Evolutionary conservation across 768 basidiomycete genomes (phyloP), one percentile per base, ranked within the genome.

Genomic region (Pulveroboletus sp.): DNA sequence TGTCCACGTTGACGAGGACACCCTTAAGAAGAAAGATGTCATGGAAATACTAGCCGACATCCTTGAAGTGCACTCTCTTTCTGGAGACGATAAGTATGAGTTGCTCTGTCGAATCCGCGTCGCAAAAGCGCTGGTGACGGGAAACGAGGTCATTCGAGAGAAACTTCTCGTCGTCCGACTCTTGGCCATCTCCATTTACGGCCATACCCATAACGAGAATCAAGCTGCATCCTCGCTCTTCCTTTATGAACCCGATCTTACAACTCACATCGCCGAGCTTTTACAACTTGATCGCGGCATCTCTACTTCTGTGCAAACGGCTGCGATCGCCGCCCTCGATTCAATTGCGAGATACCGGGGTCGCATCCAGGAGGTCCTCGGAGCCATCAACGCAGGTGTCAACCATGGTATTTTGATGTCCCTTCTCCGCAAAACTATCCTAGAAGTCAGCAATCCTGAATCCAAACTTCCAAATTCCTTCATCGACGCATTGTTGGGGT

Each of bases 321-420:
- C 89, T 2, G 89, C 93, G 14, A 78, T 98, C 48, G 80, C 86
- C 23, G 86, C 90, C n/a, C 76, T 98, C 50, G 96, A 99, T 65
- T 90, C 90, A 13, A 78, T 95, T 49, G 86, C 85, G 12, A 77
- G 92, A 53, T 94, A 95, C 65, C 81, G 91, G 52, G 76, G 73
- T 51, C 91, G 86, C 63, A 78, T 89, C 30, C 81, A 84, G 58
- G 96, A 98, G 63, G 91, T 95, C 32, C 69, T 96, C 39, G 85
- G 86, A 5, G 86, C 93, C 2, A 80, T 98, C 31, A 96, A 96
- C 64, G 94, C 92, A 22, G 92, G 92, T 37, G 92, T 97, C 47
- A 96, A 93, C 60, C 96, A 98, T 62, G 96, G 96, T 12, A 86
- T 93, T 34, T 68, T 99, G 22, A 91, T 98, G 85, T 85, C 87